Base-by-base conservation (phyloP, 306 rosid species). In the Vigna reflexopilosa region DNA sequence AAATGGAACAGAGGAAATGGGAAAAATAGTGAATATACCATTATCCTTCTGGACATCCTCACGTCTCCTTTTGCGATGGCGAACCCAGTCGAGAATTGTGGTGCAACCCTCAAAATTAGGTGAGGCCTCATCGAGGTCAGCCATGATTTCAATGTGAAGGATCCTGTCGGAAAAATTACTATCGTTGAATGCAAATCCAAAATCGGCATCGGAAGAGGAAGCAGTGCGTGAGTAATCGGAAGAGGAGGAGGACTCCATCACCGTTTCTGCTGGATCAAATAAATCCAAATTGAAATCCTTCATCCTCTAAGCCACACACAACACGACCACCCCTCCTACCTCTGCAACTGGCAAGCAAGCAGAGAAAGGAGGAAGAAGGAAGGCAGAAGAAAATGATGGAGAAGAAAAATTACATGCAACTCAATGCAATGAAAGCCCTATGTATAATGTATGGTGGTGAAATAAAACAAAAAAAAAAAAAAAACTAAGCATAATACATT, bases 161-260 rank as follows among this genome's bases (percentile, higher is more conserved):
- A 87, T 47, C 34, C 97, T 93, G 62, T 95, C 98, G 30, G 97
- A 95, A 90, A 93, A 95, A 72, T 91, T 95, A 48, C 96, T 88
- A 52, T 89, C 96, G 78, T 92, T 88, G 67, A 94, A 94, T 54
- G 98, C 97, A 83, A 94, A 92, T 22, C 81, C 96, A 58, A 94
- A 94, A 85, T 92, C 93, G 3, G 91, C 86, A 26, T 91, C 98
- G n/a, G 89, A 82, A 73, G 88, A 64, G 11, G 93, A 80, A 63
- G 77, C 82, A 48, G 76, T 77, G 17, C 85, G 84, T 11, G 87
- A 70, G 57, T 67, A 72, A 78, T 88, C 91, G 19, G 93, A 32
- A 17, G 65, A 57, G 67, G 67, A 70, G 9, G 94, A 70, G 26
- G 47, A 42, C 10, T 90, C 96, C 97, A 89, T 86, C 8, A 77